These are phyloP conservation scores for Globisporangium ultimum DNA, from an alignment of 352 stramenopile species.

Conservation along the genomic window DNA sequence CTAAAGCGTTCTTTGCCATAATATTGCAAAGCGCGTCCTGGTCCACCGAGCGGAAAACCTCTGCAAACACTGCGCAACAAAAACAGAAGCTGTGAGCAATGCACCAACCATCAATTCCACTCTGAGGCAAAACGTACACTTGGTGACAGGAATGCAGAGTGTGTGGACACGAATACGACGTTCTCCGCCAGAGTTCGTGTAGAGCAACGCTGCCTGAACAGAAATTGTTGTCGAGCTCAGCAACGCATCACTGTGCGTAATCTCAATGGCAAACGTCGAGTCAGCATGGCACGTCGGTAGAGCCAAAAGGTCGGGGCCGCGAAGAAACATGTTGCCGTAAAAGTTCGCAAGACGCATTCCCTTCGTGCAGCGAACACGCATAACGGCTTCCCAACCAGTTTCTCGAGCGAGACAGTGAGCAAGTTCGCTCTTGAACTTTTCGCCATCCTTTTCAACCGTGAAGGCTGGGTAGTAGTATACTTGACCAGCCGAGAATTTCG, in stretches of 20 bases:
- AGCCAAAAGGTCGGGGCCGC: conserved; percentile 95
- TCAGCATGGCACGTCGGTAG: conserved; percentile 96
- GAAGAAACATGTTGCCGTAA: conserved; percentile 98
- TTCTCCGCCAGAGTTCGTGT: conserved; percentile 96
- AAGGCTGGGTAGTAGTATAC: conserved; percentile 98
- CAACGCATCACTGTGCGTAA: conserved; percentile 96
- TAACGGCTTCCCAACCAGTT: conserved; percentile 95
- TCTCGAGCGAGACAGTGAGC: conserved; percentile 89
- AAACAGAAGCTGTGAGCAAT: conserved; percentile 3
- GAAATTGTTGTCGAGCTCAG: conserved; percentile 93
- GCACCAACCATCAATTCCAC: not conserved
- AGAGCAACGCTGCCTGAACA: conserved; percentile 96
- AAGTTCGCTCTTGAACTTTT: conserved; percentile 94
- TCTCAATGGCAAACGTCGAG: conserved; percentile 95
- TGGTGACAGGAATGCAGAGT: conserved; percentile 92
- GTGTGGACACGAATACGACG: conserved; percentile 98
- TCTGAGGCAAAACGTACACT: conserved; percentile 40
- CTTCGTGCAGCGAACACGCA: conserved; percentile 96
- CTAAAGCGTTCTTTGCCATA: conserved; percentile 93
- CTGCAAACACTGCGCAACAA: conserved; percentile 64
- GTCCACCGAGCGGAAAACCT: conserved; percentile 93
- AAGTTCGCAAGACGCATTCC: conserved; percentile 98
- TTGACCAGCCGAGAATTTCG: conserved; percentile 95
- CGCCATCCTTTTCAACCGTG: conserved; percentile 85
- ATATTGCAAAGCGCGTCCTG: conserved; percentile 93